Base-by-base conservation (phyloP, 345 rosid genomes). In the Xanthoceras sorbifolium region DNA sequence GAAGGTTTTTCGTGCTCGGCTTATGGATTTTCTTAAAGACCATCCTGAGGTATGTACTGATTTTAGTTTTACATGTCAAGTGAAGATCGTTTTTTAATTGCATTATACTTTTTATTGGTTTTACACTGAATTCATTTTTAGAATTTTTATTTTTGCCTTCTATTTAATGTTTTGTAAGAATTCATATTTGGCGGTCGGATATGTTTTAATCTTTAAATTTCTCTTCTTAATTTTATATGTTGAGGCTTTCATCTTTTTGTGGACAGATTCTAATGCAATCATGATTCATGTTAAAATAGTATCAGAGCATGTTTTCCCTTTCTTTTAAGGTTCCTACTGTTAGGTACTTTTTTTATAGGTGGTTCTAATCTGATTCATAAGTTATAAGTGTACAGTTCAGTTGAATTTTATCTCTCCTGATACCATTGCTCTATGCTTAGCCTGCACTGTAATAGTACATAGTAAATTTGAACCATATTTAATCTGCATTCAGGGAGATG, bases 21-120 rank as follows among this genome's bases (percentile, higher is more conserved):
- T 97, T 72, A 77, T 76, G 1, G 89, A 86, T 5, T 92, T 89
- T 76, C 70, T 75, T 71, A 85, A 85, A 74, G 78, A 84, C 76
- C 97, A 91, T 32, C 96, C 97, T 10, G 82, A 87, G 98, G 99
- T 94, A 79, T 22, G 31, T 0, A 5, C 34, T 64, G 6, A 3
- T n/a, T 31, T 63, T 20, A 48, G 34, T 28, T 4, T 31, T 23
- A 14, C 46, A 10, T 42, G 10, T 42, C 46, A 11, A 42, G 46
- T 42, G 46, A 11, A 42, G 46, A 42, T 42, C 46, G 3, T 20
- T 54, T 63, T 64, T 20, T 59, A 8, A 38, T 57, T 64, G 59
- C 18, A 50, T 48, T 42, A 31, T 60, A 3, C 69, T 4, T 48
- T 63, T 71, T 25, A 8, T 52, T 64, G 28, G 62, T 61, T 71